Evolutionary conservation across 768 basidiomycete species (phyloP), one percentile per base, ranked within the genome.

Genomic region (Tephrocybe rancida): DNA sequence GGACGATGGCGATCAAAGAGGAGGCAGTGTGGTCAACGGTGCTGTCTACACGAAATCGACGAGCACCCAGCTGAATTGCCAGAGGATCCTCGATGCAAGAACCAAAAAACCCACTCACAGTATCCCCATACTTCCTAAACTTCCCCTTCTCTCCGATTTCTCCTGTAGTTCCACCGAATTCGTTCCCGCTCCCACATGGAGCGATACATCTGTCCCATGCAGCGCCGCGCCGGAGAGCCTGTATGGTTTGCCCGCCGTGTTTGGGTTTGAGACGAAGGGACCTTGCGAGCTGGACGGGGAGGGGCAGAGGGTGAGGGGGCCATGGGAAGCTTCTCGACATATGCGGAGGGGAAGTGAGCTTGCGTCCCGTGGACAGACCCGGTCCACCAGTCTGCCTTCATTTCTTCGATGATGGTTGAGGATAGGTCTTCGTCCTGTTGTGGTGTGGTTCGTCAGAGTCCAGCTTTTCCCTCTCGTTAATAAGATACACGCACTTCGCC

Each of bases 301-400:
- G 64, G 55, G 35, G 59, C 30, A 29, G 54, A 22, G 5, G 39
- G 21, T 32, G 59, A 29, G 21, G 44, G 61, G n/a, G 48, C 59
- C 44, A 76, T 60, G n/a, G n/a, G n/a, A n/a, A n/a, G n/a, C 62
- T 80, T 85, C 71, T 90, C 84, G 35, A 91, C 88, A 48, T 90
- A 81, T 57, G 82, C 83, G 10, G 87, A 79, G 0, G 92, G 93
- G 75, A 95, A 91, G 32, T 94, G 77, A 3, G 87, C 92, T 50
- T 86, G 80, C 16, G 10, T 37, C 53, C 72, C 77, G 22, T 85
- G 79, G 52, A 78, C 61, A 55, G 69, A 76, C 24, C 93, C 92
- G 7, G 79, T 82, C 92, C 91, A 96, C 93, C 93, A 95, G 67
- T 95, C 93, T 3, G 75, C 75, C 53, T 94, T 92, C 41, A 83